A percentile compares a stretch with the other conserved stretches of the same genome.
phyloP scores from a whole-genome alignment of 192 early-diverging fungal species.

The Irineochytrium annulatum region DNA sequence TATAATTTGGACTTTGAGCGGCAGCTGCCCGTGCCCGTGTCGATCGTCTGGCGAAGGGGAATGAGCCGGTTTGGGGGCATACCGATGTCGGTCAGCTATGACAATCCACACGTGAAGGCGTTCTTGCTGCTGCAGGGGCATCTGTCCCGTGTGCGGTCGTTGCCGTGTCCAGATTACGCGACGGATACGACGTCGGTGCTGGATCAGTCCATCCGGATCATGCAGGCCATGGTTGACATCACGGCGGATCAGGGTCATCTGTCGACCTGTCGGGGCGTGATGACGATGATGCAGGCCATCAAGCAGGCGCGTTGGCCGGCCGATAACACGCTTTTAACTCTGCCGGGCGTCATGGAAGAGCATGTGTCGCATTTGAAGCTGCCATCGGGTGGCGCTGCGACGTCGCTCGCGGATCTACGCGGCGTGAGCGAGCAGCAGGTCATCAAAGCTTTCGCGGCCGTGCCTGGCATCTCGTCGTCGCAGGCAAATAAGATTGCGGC shows the following conservation, averaged over 20 bases:
- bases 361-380: constrained; percentile 7
- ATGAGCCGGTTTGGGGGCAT: constrained; percentile 27
- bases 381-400: constrained; percentile 7
- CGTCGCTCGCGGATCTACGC: constrained; percentile 11
- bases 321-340: constrained; percentile 67
- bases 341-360: constrained; percentile 49
- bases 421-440: constrained; percentile 9
- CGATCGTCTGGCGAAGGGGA: constrained; percentile 20
- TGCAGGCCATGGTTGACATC: constrained; percentile 92
- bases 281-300: constrained; percentile 84
- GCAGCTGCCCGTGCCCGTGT: constrained; percentile 62
- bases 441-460: constrained; percentile 3
- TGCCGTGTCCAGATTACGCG: constrained; percentile 86
- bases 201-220: constrained; percentile 86
- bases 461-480: constrained; percentile 11
- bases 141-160: constrained; percentile 60
- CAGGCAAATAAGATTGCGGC: constrained; percentile 20
- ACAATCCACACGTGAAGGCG: constrained; percentile 86
- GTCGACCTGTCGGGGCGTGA: constrained; percentile 60
- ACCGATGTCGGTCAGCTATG: constrained; percentile 46
- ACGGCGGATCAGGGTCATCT: constrained; percentile 65
- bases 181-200: constrained; percentile 89
- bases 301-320: constrained; percentile 86
- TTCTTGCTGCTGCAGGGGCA: constrained; percentile 88
- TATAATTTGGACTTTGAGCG: constrained; percentile 80